Evolutionary conservation across 1,139 yeast species (phyloP), one percentile per base, ranked within the genome.

Genomic region (Casaregolazyma suthepensis): DNA sequence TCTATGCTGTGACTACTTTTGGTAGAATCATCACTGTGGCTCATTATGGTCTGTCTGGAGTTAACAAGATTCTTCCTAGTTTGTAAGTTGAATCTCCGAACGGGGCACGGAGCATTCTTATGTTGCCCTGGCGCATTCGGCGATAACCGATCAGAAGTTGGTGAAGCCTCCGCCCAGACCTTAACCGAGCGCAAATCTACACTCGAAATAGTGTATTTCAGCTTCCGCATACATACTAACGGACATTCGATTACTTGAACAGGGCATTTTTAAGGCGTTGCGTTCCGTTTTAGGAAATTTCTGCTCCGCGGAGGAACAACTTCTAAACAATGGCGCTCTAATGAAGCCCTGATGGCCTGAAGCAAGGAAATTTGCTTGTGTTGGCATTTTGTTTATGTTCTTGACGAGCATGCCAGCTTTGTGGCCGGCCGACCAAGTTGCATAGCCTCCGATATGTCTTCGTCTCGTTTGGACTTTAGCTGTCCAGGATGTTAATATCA

Each of bases 391-490:
- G 26, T 20, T n/a, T 52, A 48, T 26, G 26, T 43, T 9, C 12
- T n/a, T 13, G 54, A 52, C 13, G 43, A 52, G 49, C 54, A 52
- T 18, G n/a, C 43, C 19, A 38, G 52, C 19, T 52, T 52, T 40
- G 17, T 52, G 17, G 49, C 45, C 3, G 51, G 52, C n/a, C 42
- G 45, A 12, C 54, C 54, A 4, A 48, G 52, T 40, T 40, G 53
- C 23, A 20, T 43, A 3, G 49, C 26, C 20, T 37, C 38, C 3
- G 31, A 35, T 6, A 35, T 29, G 20, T 48, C 43, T n/a, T 43
- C 47, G n/a, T 5, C 19, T 10, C 40, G 18, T 26, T 15, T 26
- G 5, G 37, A 46, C 13, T 38, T 47, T 22, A 20, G 40, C 9
- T 37, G 45, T 18, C 7, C 29, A 38, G 12, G 19, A 26, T 13